Conservation (phyloP, 1,284 basidiomycete species). For the Xerocomus minutiporus region DNA sequence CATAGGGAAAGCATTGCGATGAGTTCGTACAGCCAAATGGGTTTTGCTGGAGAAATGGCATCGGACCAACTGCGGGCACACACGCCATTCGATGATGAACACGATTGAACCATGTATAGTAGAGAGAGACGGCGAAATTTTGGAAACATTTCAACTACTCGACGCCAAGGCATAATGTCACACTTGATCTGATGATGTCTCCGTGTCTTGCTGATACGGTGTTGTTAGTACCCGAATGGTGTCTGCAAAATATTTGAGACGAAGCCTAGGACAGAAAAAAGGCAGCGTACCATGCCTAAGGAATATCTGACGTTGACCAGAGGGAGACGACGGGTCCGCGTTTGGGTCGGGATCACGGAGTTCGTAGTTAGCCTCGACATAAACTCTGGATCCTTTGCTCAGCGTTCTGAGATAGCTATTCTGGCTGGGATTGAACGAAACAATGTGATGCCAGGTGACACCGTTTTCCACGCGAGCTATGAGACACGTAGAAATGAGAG, state of each 20-base stretch:
- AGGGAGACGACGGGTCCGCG: conserved; percentile 58
- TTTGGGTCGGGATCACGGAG: conserved; percentile 62
- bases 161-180: conserved; percentile 2
- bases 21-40: conserved; percentile 32
- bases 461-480: conserved; percentile 50
- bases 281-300: conserved; percentile 60
- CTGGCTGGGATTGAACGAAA: conserved; percentile 58
- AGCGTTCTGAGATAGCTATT: conserved; percentile 62
- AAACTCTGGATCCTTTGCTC: conserved; percentile 66
- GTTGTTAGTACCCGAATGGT: conserved; percentile 24
- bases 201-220: conserved; percentile 25
- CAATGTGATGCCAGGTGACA: conserved; percentile 70
- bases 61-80: conserved; percentile 24
- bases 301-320: conserved; percentile 75
- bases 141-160: neutral
- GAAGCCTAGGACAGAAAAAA: conserved; percentile 4
- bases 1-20: conserved; percentile 31
- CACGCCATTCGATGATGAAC: conserved; percentile 31
- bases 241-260: conserved; percentile 20
- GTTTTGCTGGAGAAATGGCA: conserved; percentile 27
- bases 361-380: conserved; percentile 72
- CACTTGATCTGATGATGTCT: conserved; percentile 25
- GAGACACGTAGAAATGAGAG: conserved; percentile 1
- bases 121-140: conserved; percentile 3
- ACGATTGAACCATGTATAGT: conserved; percentile 27